phyloP scores from a whole-genome alignment of 257 asterid genomes.

The Ajuga chamaepitys region DNA sequence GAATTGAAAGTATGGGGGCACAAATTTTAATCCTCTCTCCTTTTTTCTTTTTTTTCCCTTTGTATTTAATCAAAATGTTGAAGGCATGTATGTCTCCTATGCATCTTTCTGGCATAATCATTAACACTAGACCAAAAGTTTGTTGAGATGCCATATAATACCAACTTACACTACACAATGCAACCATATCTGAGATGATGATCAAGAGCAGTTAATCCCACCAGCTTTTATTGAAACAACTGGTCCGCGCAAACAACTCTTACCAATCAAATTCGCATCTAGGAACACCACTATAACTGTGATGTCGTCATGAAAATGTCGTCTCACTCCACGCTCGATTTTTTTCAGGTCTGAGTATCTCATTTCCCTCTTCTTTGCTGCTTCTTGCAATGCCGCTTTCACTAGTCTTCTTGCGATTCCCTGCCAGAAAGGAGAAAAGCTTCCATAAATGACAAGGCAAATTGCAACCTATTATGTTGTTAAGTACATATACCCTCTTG shows the following conservation, averaged over 20 bases:
- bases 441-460: no score
- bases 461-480: no score
- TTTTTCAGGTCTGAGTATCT: slow-evolving; percentile 60
- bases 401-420: slow-evolving; percentile 64
- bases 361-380: slow-evolving; percentile 73
- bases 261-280: slow-evolving; percentile 39
- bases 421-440: slow-evolving; percentile 22
- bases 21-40: no score
- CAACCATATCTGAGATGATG: slow-evolving; percentile 2
- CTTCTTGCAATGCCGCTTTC: slow-evolving; percentile 60
- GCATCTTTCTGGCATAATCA: slow-evolving; percentile 49
- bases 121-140: slow-evolving; percentile 18
- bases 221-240: slow-evolving; percentile 46
- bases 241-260: slow-evolving; percentile 30
- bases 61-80: not conserved
- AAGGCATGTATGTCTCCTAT: not conserved
- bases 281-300: slow-evolving; percentile 59
- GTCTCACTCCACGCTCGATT: slow-evolving; percentile 56
- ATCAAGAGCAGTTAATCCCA: slow-evolving; percentile 9
- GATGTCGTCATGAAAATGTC: slow-evolving; percentile 77
- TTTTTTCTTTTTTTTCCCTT: not conserved
- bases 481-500: no score
- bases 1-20: no score
- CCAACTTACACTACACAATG: slow-evolving; percentile 15
- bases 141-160: slow-evolving; percentile 15